Percentiles rank a stretch among this genome's conserved stretches.
Evolutionary conservation across 192 early-diverging fungal genomes (phyloP).

Genomic region (Rhizoclosmatium sp.): DNA sequence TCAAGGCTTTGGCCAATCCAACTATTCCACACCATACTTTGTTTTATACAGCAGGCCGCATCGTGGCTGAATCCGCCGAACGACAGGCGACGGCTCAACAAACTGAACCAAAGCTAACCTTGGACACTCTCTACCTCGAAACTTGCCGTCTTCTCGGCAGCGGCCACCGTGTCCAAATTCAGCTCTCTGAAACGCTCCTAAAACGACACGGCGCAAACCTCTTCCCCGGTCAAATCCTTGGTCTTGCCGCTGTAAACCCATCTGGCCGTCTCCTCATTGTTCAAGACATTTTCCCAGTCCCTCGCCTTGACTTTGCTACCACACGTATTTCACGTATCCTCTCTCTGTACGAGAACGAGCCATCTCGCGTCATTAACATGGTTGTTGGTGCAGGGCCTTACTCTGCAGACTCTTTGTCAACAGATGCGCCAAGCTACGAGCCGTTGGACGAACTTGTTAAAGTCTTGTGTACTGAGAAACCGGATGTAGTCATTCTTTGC

Average conservation of each 20-base stretch:
- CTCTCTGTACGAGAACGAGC: conserved; percentile 48
- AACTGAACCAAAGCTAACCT: conserved; percentile 61
- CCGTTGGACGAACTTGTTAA: conserved; percentile 81
- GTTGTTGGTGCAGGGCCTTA: conserved; percentile 86
- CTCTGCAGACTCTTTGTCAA: conserved; percentile 65
- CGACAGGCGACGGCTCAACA: not conserved
- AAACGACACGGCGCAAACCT: conserved; percentile 62
- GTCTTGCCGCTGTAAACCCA: conserved; percentile 70
- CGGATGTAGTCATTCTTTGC: conserved; percentile 81
- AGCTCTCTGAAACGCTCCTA: conserved; percentile 57
- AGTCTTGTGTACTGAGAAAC: conserved; percentile 63
- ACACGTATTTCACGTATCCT: conserved; percentile 50
- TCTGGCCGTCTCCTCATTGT: conserved; percentile 42
- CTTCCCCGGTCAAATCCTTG: conserved; percentile 92
- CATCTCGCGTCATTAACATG: conserved; percentile 58
- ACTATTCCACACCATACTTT: conserved; percentile 56
- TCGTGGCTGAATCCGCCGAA: conserved; percentile 51
- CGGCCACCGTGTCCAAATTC: conserved; percentile 73
- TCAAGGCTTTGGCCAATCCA: conserved; percentile 57
- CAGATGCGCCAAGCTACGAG: conserved; percentile 59
- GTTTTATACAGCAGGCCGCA: conserved; percentile 77
- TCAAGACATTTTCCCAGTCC: conserved; percentile 43
- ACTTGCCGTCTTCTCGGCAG: conserved; percentile 79
- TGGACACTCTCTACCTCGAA: conserved; percentile 79
- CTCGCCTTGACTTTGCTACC: conserved; percentile 61